Base-by-base conservation (phyloP, 2,329 filamentous ascomycete species). In the Aureobasidium subglaciale region DNA sequence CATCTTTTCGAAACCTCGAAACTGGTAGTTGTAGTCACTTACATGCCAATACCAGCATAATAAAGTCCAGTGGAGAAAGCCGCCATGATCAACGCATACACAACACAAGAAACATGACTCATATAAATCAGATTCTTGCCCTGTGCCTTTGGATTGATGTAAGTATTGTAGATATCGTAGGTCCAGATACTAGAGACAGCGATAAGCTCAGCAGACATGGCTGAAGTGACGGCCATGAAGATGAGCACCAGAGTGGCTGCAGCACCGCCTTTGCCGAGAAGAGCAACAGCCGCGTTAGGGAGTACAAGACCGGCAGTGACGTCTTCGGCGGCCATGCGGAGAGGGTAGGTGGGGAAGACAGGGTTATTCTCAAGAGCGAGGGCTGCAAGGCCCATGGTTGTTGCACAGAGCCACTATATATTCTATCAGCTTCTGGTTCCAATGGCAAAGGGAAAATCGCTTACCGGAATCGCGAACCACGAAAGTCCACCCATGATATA, bases 181-280 rank as follows among this genome's bases (percentile, higher is more conserved):
- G 89, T 92, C 70, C 85, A 83, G 70, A 95, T 95, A 8, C 87
- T 90, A 1, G 87, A 92, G 1, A 95, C 88, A 2, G 90, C 88
- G 57, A 96, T 92, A 5, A 95, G 75, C 68, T 95, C 87, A 0
- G 89, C 86, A 1, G 86, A 91, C 60, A 87, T 87, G 0, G 90
- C 87, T 1, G 84, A 89, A 0, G 90, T 95, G 20, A 95, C 90
- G 20, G 91, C 90, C 84, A 95, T 89, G 75, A 95, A 95, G 54
- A 95, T 80, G 60, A 95, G 83, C 10, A 96, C 73, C 1, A 95
- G 78, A 0, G 88, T 90, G 0, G 83, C 88, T 1, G 84, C 82
- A 1, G 90, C 90, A 46, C 90, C 90, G 3, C 88, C 88, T 62
- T 85, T 85, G 1, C 90, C 91, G 6, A 96, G 79, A 8, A 96